Conservation (phyloP, 495 filamentous ascomycete genomes). For the Tuber brumale region DNA sequence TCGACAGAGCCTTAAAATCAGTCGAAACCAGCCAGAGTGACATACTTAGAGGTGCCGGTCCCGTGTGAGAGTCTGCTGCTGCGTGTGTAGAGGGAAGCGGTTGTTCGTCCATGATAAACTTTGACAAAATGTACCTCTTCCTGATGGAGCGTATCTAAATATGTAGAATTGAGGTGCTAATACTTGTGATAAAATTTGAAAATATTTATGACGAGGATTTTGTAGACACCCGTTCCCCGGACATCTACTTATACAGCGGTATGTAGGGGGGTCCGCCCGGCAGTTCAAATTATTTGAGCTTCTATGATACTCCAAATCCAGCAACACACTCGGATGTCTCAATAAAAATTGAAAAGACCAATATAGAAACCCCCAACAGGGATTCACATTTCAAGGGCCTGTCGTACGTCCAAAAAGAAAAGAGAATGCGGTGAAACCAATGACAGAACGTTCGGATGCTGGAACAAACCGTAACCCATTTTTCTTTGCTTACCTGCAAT, state of each 20-base stretch:
- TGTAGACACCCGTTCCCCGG: neutral
- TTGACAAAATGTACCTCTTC: neutral
- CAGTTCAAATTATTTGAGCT: too few relatives aligned
- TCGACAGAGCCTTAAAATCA: neutral
- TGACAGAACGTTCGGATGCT: too few relatives aligned
- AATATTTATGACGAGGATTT: neutral
- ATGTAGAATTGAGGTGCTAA: neutral
- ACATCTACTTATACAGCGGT: neutral
- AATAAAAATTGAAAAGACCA: too few relatives aligned
- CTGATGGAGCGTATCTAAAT: neutral
- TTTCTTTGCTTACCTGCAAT: too few relatives aligned
- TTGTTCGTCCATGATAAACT: neutral
- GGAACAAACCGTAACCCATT: too few relatives aligned
- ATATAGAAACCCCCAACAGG: too few relatives aligned
- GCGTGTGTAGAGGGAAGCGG: rapidly evolving
- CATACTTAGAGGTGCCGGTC: neutral
- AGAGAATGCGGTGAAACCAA: too few relatives aligned
- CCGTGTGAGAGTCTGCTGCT: neutral
- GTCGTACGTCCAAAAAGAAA: too few relatives aligned
- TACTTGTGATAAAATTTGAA: neutral
- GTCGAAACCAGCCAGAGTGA: neutral
- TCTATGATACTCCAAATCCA: too few relatives aligned
- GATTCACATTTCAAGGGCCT: too few relatives aligned
- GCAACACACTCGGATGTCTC: too few relatives aligned
- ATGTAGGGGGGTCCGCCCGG: too few relatives aligned